Evolutionary conservation across 257 asterid species (phyloP).

Genomic region (Solanum corneliomulleri): DNA sequence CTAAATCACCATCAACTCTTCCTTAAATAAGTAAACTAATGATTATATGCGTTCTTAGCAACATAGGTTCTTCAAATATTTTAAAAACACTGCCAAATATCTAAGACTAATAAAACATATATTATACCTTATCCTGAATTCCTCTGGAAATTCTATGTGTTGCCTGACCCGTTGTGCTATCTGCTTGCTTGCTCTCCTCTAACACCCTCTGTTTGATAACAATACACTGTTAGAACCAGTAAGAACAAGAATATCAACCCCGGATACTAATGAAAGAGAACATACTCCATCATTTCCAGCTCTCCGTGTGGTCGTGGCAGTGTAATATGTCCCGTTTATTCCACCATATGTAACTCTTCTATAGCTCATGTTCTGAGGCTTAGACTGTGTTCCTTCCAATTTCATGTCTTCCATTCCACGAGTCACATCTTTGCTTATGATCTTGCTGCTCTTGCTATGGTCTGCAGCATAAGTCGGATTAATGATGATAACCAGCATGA

Average conservation of each 20-base stretch:
- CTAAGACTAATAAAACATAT: not conserved
- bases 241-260: not conserved
- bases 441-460: constrained; percentile 13
- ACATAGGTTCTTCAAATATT: not conserved
- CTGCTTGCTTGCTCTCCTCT: constrained; percentile 77
- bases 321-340: constrained; percentile 51
- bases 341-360: constrained; percentile 82
- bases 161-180: constrained; percentile 72
- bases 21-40: not conserved
- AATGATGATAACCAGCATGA: not conserved
- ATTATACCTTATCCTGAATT: constrained; percentile 53
- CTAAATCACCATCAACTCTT: not conserved
- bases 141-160: constrained; percentile 75
- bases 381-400: constrained; percentile 9
- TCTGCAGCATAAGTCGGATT: constrained; percentile 11
- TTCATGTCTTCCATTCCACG: constrained; percentile 1
- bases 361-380: constrained; percentile 30
- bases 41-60: not conserved
- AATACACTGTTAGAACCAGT: not conserved
- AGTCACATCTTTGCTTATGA: constrained; percentile 7
- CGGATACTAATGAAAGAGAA: not conserved
- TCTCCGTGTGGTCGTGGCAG: constrained; percentile 46
- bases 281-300: constrained; percentile 66
- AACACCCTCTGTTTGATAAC: constrained; percentile 31
- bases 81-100: not conserved